Evolutionary conservation across 805 yeast genomes (phyloP).

Genomic region (Suhomyces canberraensis): DNA sequence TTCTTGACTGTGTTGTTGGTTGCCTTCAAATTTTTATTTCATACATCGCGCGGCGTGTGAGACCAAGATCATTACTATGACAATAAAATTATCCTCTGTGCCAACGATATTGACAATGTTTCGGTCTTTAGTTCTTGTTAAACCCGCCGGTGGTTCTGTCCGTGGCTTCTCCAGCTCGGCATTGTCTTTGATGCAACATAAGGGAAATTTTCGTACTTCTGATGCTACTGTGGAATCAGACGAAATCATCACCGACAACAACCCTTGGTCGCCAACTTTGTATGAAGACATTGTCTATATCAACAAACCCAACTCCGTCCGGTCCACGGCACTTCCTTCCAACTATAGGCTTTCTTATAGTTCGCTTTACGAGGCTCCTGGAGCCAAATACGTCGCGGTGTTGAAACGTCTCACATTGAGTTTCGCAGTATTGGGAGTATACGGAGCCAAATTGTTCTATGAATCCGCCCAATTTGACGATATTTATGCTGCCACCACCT

Average conservation of each 20-base stretch:
- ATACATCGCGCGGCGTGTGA: not conserved
- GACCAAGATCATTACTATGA: too few species aligned
- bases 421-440: conserved; percentile 56
- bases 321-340: conserved; percentile 46
- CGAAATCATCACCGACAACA: conserved; percentile 39
- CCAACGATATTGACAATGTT: too few species aligned
- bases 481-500: conserved; percentile 41
- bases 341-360: conserved; percentile 54
- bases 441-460: conserved; percentile 57
- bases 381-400: conserved; percentile 57
- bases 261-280: conserved; percentile 46
- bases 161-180: not conserved
- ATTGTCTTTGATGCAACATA: conserved; percentile 9
- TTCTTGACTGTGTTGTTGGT: not conserved
- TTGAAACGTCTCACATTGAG: conserved; percentile 62
- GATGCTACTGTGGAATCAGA: conserved; percentile 41
- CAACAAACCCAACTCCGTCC: conserved; percentile 38
- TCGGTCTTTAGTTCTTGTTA: too few species aligned
- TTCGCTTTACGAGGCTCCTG: conserved; percentile 65
- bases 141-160: too few species aligned
- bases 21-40: not conserved
- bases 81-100: too few species aligned
- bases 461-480: conserved; percentile 54
- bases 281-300: conserved; percentile 44
- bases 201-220: conserved; percentile 18